Evolutionary conservation across 2,329 filamentous ascomycete species (phyloP).

Genomic region (Nothomitra cinnamomea): DNA sequence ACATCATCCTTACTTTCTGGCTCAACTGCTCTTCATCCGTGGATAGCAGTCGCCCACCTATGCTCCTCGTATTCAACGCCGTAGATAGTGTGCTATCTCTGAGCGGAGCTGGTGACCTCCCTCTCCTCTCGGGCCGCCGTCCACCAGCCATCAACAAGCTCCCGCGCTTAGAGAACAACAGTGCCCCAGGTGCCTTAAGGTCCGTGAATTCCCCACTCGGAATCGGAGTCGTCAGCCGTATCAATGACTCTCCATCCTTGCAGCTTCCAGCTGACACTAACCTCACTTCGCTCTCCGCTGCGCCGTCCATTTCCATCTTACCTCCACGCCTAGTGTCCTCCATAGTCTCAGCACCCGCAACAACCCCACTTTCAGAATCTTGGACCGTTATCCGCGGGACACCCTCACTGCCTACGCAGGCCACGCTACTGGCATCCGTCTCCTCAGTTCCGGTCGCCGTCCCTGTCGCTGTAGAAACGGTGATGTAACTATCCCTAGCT

Average conservation of each 20-base stretch:
- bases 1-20: conserved; percentile 45
- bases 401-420: no score
- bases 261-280: no score
- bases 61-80: conserved; percentile 21
- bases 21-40: conserved; percentile 46
- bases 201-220: conserved; percentile 36
- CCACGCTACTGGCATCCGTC: no score
- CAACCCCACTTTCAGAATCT: neutral
- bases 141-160: conserved; percentile 39
- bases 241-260: conserved; percentile 5
- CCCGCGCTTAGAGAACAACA: conserved; percentile 43
- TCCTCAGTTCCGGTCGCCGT: no score
- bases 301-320: neutral
- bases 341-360: no score
- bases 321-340: no score
- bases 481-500: no score
- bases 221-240: conserved; percentile 32
- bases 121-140: conserved; percentile 18
- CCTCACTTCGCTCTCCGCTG: neutral
- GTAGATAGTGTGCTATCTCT: conserved; percentile 15
- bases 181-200: conserved; percentile 29
- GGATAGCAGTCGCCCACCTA: conserved; percentile 35
- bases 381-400: neutral
- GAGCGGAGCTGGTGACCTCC: conserved; percentile 10
- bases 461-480: no score